Conservation (phyloP, 306 rosid genomes). For the Glycine latifolia region DNA sequence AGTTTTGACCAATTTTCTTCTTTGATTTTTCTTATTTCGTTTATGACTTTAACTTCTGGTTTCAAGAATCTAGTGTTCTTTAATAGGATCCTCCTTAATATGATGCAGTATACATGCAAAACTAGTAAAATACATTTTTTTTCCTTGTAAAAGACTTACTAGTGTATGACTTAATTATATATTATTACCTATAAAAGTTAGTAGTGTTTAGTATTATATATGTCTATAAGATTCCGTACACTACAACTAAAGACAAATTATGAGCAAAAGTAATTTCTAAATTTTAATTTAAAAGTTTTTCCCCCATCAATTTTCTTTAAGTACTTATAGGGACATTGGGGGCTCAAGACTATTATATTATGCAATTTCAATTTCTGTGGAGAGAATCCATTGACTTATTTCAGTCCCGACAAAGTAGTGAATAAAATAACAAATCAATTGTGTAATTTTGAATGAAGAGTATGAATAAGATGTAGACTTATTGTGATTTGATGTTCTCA, state of each 20-base stretch:
- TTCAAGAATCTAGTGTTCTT: neutral
- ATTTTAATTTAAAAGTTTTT: neutral
- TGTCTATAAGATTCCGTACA: conserved; percentile 17
- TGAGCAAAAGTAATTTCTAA: neutral
- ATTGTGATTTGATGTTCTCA: conserved; percentile 36
- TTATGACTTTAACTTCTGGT: neutral
- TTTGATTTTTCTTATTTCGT: neutral
- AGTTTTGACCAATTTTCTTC: neutral
- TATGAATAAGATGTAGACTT: conserved; percentile 20
- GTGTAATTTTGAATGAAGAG: neutral
- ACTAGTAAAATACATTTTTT: neutral
- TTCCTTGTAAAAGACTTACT: neutral
- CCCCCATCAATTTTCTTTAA: neutral
- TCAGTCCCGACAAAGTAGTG: conserved; percentile 21
- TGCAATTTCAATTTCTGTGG: conserved; percentile 1
- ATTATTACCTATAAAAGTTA: neutral
- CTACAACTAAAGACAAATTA: conserved; percentile 38
- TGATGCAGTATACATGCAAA: neutral
- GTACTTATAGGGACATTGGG: too few relatives aligned
- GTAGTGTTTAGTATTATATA: neutral
- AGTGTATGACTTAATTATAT: neutral
- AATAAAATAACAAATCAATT: neutral
- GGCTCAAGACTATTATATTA: conserved; percentile 3
- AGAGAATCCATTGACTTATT: conserved; percentile 18
- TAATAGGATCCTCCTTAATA: neutral